Percentiles rank a stretch among this genome's conserved stretches.
phyloP scores from a whole-genome alignment of 2,329 filamentous ascomycete genomes.

The Ramularia collo-cygni region DNA sequence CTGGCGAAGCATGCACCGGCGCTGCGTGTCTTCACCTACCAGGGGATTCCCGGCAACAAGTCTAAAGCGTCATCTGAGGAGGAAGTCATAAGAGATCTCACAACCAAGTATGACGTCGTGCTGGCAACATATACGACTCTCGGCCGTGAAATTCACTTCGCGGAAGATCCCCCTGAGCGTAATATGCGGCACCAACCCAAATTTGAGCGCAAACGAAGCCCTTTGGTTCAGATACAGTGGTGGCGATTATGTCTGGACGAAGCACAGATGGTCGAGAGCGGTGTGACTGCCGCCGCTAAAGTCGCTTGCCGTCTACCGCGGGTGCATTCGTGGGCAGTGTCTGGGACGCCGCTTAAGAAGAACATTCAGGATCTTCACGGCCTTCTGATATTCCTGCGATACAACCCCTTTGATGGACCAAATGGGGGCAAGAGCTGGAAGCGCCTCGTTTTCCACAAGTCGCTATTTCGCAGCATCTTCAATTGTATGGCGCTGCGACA shows the following conservation, averaged over 20 bases:
- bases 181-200: constrained; percentile 48
- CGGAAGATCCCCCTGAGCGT: constrained; percentile 62
- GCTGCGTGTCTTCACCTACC: constrained; percentile 51
- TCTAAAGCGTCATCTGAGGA: constrained; percentile 29
- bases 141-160: constrained; percentile 73
- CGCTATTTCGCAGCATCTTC: constrained; percentile 64
- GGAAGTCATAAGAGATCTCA: constrained; percentile 42
- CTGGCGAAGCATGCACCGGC: constrained; percentile 50
- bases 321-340: constrained; percentile 84
- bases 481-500: constrained; percentile 69
- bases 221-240: constrained; percentile 75
- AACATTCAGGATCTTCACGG: constrained; percentile 73
- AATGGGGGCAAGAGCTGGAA: constrained; percentile 60
- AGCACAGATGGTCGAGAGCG: constrained; percentile 90
- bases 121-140: constrained; percentile 63
- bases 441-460: constrained; percentile 56
- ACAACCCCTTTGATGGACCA: constrained; percentile 62
- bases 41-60: constrained; percentile 38
- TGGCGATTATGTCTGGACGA: constrained; percentile 72
- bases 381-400: constrained; percentile 71
- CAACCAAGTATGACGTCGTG: constrained; percentile 48
- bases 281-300: constrained; percentile 72
- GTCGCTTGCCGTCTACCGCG: constrained; percentile 76
- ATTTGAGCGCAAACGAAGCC: constrained; percentile 61
- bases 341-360: constrained; percentile 81